Evolutionary conservation across 352 stramenopile genomes (phyloP).

Genomic region (Phytophthora ramorum): DNA sequence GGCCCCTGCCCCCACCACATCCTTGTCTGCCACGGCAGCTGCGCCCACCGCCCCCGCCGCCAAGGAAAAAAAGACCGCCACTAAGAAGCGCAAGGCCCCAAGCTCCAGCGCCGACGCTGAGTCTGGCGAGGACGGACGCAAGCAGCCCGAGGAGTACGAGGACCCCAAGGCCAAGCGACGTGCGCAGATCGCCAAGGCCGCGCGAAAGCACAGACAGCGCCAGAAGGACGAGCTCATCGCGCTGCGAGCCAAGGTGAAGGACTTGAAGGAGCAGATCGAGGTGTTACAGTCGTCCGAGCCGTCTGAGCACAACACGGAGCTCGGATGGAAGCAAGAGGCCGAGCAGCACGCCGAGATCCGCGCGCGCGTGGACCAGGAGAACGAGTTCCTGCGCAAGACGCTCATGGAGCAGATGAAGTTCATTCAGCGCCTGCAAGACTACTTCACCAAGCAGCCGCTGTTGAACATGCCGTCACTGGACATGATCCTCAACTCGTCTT

Average conservation of each 20-base stretch:
- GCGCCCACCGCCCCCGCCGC: slow-evolving; percentile 20
- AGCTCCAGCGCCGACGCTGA: slow-evolving; percentile 49
- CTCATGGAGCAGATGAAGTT: slow-evolving; percentile 94
- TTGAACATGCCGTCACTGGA: slow-evolving; percentile 90
- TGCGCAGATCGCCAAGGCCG: slow-evolving; percentile 89
- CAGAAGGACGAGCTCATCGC: slow-evolving; percentile 91
- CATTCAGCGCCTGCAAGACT: slow-evolving; percentile 90
- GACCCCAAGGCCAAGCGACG: slow-evolving; percentile 88
- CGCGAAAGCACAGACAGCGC: slow-evolving; percentile 87
- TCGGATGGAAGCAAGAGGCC: slow-evolving; percentile 90
- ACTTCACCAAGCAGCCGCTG: slow-evolving; percentile 91
- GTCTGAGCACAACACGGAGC: slow-evolving; percentile 90
- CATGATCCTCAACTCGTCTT: slow-evolving; percentile 86
- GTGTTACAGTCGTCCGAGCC: slow-evolving; percentile 89
- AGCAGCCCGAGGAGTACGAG: slow-evolving; percentile 79
- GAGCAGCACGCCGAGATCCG: slow-evolving; percentile 90
- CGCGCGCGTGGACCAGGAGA: slow-evolving; percentile 89
- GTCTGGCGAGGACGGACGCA: slow-evolving; percentile 64
- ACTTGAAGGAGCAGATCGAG: slow-evolving; percentile 91
- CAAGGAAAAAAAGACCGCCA: slow-evolving; percentile 64
- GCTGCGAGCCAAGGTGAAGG: slow-evolving; percentile 87
- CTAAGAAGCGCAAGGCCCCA: slow-evolving; percentile 81
- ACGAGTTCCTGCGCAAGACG: slow-evolving; percentile 90
- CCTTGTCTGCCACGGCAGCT: slow-evolving; percentile 1
- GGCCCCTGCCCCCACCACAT: background rate